Base-by-base conservation (phyloP, 2,329 filamentous ascomycete species). In the Pseudogymnoascus sp. region DNA sequence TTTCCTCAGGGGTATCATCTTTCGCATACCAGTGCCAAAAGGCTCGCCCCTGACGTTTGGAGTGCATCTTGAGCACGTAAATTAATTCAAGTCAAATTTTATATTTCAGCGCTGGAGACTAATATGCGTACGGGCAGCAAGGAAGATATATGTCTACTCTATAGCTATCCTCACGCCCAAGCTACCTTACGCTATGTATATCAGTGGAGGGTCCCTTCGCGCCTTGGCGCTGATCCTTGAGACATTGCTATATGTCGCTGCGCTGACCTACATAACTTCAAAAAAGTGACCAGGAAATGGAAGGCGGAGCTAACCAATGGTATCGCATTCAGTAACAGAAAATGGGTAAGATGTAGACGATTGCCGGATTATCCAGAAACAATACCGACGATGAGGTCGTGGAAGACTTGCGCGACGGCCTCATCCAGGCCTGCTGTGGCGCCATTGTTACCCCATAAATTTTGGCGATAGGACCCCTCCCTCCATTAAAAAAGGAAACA, bases 1-100 rank as follows among this genome's bases (percentile, higher is more conserved):
- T 74, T 65, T 84, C 81, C 61, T 79, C 77, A 0, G 73, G 72
- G 0, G 76, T 80, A 64, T 85, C 82, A 5, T 78, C 71, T 15
- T 76, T 71, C 2, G 79, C 71, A 68, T 78, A 83, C 80, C 80
- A 83, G 63, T 79, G 74, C 31, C 63, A 68, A 59, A 62, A 66
- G 29, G 66, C 66, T 39, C 66, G 58, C 10, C 66, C 66, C 63
- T 65, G 42, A 12, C 66, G 65, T 63, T 68, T 67, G 2, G 55
- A 3, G 42, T 65, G 61, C 62, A 64, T 66, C 13, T 39, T 63
- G 51, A 48, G 25, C 7, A 31, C 3, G 8, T 5, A 51, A 51
- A 51, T 31, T 15, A 15, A 51, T 31, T 2, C 27, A 51, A 8
- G 44, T 51, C 13, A 17, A 51, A 15, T 31, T 5, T 12, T 51